Percentiles rank a stretch among this genome's conserved stretches.
Evolutionary conservation across 495 filamentous ascomycete species (phyloP).

Genomic region (Glarea lozoyensis): DNA sequence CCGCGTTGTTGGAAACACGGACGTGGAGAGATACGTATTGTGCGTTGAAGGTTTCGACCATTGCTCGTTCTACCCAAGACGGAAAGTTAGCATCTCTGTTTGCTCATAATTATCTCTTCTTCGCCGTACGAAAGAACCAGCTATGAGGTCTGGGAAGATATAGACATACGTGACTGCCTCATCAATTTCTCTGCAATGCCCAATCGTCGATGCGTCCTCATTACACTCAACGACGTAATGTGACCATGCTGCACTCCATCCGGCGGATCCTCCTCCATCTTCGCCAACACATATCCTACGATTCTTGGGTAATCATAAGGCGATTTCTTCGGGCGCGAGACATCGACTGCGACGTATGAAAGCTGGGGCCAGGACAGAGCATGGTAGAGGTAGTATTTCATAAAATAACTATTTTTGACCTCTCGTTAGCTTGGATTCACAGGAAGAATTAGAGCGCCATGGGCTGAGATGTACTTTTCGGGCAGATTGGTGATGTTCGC

Average conservation of each 20-base stretch:
- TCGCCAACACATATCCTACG: constrained; percentile 97
- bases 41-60: constrained; percentile 88
- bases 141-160: not conserved
- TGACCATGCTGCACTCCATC: constrained; percentile 92
- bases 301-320: constrained; percentile 93
- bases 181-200: constrained; percentile 96
- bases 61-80: constrained; percentile 95
- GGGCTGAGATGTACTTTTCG: constrained; percentile 50
- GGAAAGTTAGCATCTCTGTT: not conserved
- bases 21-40: constrained; percentile 94
- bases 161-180: constrained; percentile 80
- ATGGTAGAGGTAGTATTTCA: constrained; percentile 99
- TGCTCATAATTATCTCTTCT: constrained; percentile 2
- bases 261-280: constrained; percentile 97
- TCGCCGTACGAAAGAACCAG: not conserved
- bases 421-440: constrained; percentile 2
- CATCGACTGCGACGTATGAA: constrained; percentile 91
- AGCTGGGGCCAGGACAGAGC: constrained; percentile 96
- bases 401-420: constrained; percentile 59
- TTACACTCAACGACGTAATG: constrained; percentile 90
- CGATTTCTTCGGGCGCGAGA: constrained; percentile 60
- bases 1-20: constrained; percentile 84
- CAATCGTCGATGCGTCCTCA: constrained; percentile 86
- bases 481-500: constrained; percentile 98
- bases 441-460: not conserved